Evolutionary conservation across 2,329 filamentous ascomycete genomes (phyloP).

Genomic region (Coniochaeta ligniaria): DNA sequence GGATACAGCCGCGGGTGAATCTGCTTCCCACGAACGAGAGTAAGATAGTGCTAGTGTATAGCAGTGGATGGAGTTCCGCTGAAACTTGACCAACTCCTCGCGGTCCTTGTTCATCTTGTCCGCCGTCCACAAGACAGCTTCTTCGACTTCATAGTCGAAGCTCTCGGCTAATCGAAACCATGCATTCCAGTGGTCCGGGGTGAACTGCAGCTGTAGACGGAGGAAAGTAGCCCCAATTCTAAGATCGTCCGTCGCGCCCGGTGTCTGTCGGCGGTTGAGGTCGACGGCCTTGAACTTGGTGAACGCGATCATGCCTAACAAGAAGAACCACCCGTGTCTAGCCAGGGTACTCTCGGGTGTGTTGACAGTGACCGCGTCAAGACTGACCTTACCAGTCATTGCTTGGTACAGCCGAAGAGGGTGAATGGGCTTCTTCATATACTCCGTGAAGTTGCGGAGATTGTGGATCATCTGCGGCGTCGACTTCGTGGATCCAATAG

Average conservation of each 20-base stretch:
- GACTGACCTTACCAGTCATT: constrained; percentile 68
- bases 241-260: constrained; percentile 75
- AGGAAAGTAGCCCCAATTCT: constrained; percentile 76
- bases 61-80: constrained; percentile 77
- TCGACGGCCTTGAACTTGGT: constrained; percentile 71
- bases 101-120: constrained; percentile 87
- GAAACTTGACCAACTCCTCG: constrained; percentile 64
- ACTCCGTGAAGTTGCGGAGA: constrained; percentile 53
- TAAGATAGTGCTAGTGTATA: constrained; percentile 56
- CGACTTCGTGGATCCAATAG: constrained; percentile 72
- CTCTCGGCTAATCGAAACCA: constrained; percentile 87
- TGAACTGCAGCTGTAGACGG: constrained; percentile 75
- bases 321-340: constrained; percentile 82
- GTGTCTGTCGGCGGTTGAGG: constrained; percentile 67
- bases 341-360: constrained; percentile 65
- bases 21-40: constrained; percentile 41
- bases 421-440: constrained; percentile 76
- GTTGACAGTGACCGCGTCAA: constrained; percentile 65
- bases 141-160: constrained; percentile 81
- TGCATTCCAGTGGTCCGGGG: constrained; percentile 75
- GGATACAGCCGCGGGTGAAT: constrained; percentile 14
- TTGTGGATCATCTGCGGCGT: constrained; percentile 82
- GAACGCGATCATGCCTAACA: constrained; percentile 81
- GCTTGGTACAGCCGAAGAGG: constrained; percentile 73
- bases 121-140: constrained; percentile 79